phyloP scores from a whole-genome alignment of 495 filamentous ascomycete species.

The Hypoxylon rickii region DNA sequence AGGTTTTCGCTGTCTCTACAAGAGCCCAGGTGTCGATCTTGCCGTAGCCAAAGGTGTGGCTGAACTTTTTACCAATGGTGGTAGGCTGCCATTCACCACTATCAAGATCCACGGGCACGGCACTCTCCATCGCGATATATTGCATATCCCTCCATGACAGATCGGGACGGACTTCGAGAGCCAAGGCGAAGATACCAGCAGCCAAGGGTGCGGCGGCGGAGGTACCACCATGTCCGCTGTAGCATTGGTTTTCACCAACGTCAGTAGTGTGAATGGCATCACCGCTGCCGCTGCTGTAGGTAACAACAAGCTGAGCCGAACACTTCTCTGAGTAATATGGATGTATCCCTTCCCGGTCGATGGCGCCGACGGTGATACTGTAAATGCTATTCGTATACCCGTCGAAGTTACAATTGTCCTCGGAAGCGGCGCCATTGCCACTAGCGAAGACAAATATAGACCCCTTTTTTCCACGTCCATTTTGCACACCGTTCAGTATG shows the following conservation, averaged over 20 bases:
- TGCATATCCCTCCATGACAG: constrained; percentile 94
- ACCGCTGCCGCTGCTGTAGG: constrained; percentile 88
- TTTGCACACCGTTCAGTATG: constrained; percentile 89
- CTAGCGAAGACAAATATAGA: constrained; percentile 97
- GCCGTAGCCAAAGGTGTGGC: constrained; percentile 93
- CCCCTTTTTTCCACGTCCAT: constrained; percentile 81
- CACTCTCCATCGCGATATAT: constrained; percentile 83
- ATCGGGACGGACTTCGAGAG: constrained; percentile 81
- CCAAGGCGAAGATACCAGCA: constrained; percentile 92
- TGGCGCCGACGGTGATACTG: constrained; percentile 93
- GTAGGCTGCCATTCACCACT: constrained; percentile 78
- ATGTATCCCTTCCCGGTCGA: constrained; percentile 82
- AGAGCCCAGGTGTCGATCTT: constrained; percentile 88
- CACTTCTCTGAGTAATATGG: constrained; percentile 95
- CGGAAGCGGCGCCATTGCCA: constrained; percentile 84
- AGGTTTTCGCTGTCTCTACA: constrained; percentile 83
- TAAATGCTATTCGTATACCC: constrained; percentile 99
- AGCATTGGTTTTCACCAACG: constrained; percentile 82
- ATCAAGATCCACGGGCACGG: constrained; percentile 76
- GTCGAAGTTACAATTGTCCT: constrained; percentile 99
- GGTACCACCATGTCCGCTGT: constrained; percentile 83
- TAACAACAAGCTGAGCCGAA: constrained; percentile 92
- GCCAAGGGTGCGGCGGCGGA: constrained; percentile 93
- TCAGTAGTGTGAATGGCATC: constrained; percentile 97
- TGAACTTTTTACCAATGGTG: constrained; percentile 80